A percentile compares a stretch with the other conserved stretches of the same genome.
These are phyloP conservation scores for Hibiscus mutabilis DNA, from an alignment of 345 rosid genomes.

Conservation along the genomic window DNA sequence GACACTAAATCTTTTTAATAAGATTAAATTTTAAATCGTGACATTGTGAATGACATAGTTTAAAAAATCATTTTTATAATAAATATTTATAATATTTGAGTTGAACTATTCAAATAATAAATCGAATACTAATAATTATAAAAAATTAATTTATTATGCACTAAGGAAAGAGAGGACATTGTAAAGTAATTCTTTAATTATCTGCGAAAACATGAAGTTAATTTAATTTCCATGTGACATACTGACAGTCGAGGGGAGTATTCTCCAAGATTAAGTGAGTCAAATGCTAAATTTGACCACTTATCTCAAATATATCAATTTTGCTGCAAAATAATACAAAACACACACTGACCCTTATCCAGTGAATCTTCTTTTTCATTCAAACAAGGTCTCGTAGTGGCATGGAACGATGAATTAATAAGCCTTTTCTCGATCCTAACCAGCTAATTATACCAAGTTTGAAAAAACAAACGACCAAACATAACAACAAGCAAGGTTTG, in stretches of 20 bases:
- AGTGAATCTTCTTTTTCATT: neutral
- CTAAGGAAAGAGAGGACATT: neutral
- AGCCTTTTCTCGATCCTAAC: neutral
- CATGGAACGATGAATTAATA: neutral
- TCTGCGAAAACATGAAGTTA: neutral
- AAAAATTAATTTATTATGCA: neutral
- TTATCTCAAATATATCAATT: neutral
- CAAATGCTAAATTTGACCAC: conserved; percentile 12
- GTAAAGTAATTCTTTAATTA: neutral
- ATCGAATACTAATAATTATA: neutral
- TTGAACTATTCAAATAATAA: too few species aligned
- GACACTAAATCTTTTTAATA: too few species aligned
- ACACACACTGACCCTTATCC: neutral
- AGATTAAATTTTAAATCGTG: too few species aligned
- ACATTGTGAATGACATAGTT: too few species aligned
- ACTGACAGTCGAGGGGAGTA: neutral
- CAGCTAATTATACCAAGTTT: neutral
- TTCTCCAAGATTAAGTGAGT: neutral
- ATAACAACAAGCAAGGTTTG: too few species aligned
- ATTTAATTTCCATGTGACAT: neutral
- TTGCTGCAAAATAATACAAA: neutral
- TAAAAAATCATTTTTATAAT: too few species aligned
- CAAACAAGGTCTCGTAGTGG: neutral
- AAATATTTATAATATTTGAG: too few species aligned
- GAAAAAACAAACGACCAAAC: neutral